Evolutionary conservation across 257 asterid genomes (phyloP), one percentile per base, ranked within the genome.

Genomic region (Lavandula angustifolia): DNA sequence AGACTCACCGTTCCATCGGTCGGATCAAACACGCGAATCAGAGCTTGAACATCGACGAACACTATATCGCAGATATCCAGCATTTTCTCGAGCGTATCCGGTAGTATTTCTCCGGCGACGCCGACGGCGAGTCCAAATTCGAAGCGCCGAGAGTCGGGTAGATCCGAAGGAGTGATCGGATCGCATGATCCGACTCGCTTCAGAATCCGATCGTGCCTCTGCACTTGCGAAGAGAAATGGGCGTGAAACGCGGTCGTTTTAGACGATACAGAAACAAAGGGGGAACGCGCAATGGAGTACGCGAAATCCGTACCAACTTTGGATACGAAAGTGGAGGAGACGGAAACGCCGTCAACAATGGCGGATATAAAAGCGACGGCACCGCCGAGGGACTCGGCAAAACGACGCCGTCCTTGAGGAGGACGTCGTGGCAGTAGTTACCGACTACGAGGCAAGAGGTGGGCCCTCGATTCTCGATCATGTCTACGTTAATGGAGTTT

Each of bases 361-460:
- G 81, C 79, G 75, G 98, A 85, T 64, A 92, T 78, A 80, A 92
- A 92, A 18, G 98, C 81, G 75, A 80, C 82, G 62, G 96, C 98
- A 59, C 98, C 98, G 73, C 98, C 98, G 48, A 92, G 92, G 41
- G 96, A 89, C 46, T 87, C 85, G 16, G 85, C 91, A 89, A 22
- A 0, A 87, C 80, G 76, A 52, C 79, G 69, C 73, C 91, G 75
- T 89, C 95, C 54, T 82, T 87, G 67, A 84, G 75, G 41, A 92
- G 65, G 10, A 92, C 87, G 66, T 92, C 98, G 76, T 92, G 98
- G 84, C 96, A 89, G 73, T 89, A 92, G 69, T 89, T 92, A 69
- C 98, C 96, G 48, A 89, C 96, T 54, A 92, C 81, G 31, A 89
- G 75, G 75, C 95, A 83, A 35, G 82, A 65, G 10, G 72, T 3